Evolutionary conservation across 495 filamentous ascomycete species (phyloP), one percentile per base, ranked within the genome.

Genomic region (Lasiosphaeria ovina): DNA sequence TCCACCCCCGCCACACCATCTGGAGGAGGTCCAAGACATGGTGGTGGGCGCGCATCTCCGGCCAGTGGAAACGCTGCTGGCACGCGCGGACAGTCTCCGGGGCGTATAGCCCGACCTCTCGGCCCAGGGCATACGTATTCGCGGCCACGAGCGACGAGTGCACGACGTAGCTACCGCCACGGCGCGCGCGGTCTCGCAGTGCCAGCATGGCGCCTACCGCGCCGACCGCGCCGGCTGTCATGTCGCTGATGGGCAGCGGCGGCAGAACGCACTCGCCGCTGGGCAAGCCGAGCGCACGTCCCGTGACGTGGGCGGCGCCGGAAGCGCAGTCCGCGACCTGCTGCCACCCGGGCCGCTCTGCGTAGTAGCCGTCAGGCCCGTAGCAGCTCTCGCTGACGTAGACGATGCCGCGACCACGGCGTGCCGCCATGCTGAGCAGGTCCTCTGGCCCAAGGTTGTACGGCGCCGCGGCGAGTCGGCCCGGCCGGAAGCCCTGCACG

Each of bases 351-450:
- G 75, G 69, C 44, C 76, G 63, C 36, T 68, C 55, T 3, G 73
- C 74, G 58, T 72, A 74, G 14, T 64, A 62, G 11, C 75, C 76
- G 57, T 73, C 61, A 6, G 62, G 66, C 6, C 85, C 85, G 60
- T 84, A 87, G 63, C 84, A 87, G 72, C 83, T 83, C 72, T 86
- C 83, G 40, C 77, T 77, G 10, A 86, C 79, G 62, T 82, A 83
- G 42, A 87, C 79, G 31, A 84, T 76, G 4, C 84, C 83, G 63
- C 81, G 81, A 6, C 76, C 78, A 11, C 83, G 74, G 44, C 77
- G 76, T 53, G 76, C 73, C 11, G 77, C 79, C 49, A 83, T 58
- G 3, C 72, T 58, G 0, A 78, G 72, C 40, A 85, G 67, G 9
- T 77, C 71, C 11, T 77, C 53, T 0, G 79, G 70, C 3, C 80